Conservation (phyloP, 2,329 filamentous ascomycete genomes). For the Phyllosticta citrichinensis region DNA sequence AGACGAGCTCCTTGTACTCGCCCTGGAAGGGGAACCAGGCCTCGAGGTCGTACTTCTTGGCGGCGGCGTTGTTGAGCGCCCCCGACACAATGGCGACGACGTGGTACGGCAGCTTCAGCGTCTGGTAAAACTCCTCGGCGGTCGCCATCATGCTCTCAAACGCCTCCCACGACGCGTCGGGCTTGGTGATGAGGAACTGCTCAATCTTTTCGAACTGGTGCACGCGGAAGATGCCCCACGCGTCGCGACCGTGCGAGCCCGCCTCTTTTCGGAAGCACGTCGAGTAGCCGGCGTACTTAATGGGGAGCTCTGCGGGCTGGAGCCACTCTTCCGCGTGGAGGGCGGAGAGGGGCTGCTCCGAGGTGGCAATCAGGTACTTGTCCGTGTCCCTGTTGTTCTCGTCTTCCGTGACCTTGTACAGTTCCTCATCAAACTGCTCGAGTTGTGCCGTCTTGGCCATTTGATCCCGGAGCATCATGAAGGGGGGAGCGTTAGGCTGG, state of each 20-base stretch:
- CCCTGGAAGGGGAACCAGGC: conserved; percentile 94
- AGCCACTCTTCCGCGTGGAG: conserved; percentile 94
- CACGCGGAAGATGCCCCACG: conserved; percentile 96
- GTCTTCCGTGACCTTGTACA: conserved; percentile 87
- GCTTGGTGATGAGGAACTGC: conserved; percentile 66
- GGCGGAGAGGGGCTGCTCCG: conserved; percentile 88
- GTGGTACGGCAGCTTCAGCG: conserved; percentile 78
- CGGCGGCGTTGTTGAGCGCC: conserved; percentile 53
- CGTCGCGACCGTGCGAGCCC: conserved; percentile 81
- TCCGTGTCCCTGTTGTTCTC: conserved; percentile 73
- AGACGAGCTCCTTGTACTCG: conserved; percentile 97
- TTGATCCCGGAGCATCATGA: conserved; percentile 88
- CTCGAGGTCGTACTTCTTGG: conserved; percentile 93
- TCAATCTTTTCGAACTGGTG: conserved; percentile 97
- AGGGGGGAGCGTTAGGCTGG: conserved; percentile 63
- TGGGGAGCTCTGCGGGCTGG: conserved; percentile 70
- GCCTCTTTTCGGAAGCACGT: conserved; percentile 96
- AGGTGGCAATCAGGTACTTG: conserved; percentile 75
- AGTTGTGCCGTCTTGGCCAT: conserved; percentile 99
- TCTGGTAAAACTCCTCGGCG: conserved; percentile 93
- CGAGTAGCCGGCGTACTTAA: conserved; percentile 80
- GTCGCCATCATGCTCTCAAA: conserved; percentile 88
- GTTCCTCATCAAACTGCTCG: conserved; percentile 92
- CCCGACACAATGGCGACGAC: conserved; percentile 94
- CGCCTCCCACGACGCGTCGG: conserved; percentile 83